Percentiles rank a stretch among this genome's conserved stretches.
phyloP scores from a whole-genome alignment of 169 alveolate genomes.

The Perkinsus marinus region DNA sequence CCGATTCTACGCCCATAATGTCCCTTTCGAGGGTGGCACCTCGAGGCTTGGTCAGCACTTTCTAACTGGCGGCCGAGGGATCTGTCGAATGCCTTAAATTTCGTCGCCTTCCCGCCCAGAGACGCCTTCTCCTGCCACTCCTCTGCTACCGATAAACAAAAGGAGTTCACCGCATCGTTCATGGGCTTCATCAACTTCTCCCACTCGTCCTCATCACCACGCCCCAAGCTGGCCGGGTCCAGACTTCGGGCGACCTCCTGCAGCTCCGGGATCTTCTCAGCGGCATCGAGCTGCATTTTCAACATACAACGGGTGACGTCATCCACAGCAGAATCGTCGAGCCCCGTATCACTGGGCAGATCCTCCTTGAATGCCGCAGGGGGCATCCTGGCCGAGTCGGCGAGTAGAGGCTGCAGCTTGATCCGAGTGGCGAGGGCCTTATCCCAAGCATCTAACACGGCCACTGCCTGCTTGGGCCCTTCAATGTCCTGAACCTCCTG shows the following conservation, averaged over 20 bases:
- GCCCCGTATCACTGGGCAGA: neutral
- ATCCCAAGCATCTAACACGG: neutral
- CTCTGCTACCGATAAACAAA: neutral
- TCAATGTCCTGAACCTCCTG: neutral
- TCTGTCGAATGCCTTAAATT: neutral
- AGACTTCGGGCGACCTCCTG: neutral
- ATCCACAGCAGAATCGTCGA: neutral
- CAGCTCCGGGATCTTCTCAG: neutral
- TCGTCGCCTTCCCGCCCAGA: neutral
- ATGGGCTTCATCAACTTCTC: neutral
- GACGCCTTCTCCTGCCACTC: neutral
- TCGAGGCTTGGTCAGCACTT: neutral
- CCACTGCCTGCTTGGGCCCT: neutral
- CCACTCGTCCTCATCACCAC: neutral
- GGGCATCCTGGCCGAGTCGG: neutral
- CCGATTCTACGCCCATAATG: neutral
- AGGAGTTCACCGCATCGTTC: neutral
- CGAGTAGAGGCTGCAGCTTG: neutral
- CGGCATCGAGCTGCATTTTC: neutral
- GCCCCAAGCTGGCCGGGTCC: neutral
- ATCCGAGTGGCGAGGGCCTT: neutral
- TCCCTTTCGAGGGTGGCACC: neutral
- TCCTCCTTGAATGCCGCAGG: neutral
- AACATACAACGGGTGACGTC: neutral
- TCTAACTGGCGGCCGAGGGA: neutral